phyloP scores from a whole-genome alignment of 441 rosid species.

The Pelargonium australe region DNA sequence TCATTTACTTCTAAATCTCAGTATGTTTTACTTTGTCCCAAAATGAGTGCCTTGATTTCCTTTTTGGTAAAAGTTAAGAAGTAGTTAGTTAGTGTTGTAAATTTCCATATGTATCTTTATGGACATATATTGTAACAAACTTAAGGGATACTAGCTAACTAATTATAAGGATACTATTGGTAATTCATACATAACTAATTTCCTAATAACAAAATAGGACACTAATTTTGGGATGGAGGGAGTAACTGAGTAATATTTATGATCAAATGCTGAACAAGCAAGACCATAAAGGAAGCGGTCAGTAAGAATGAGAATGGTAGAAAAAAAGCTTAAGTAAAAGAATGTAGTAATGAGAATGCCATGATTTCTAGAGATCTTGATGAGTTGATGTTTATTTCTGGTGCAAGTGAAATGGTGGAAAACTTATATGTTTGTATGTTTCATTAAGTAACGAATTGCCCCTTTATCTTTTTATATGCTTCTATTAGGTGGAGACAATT shows the following conservation, averaged over 20 bases:
- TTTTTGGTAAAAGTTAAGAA: too few relatives aligned
- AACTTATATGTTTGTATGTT: not conserved
- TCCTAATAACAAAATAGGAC: too few relatives aligned
- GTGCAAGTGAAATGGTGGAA: not conserved
- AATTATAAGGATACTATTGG: too few relatives aligned
- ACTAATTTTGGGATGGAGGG: too few relatives aligned
- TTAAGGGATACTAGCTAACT: too few relatives aligned
- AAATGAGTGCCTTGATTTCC: too few relatives aligned
- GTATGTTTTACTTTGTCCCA: not conserved
- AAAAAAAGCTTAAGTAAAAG: not conserved
- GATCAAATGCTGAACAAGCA: not conserved
- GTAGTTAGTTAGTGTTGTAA: too few relatives aligned
- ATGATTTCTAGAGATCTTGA: not conserved
- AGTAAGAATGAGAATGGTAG: not conserved
- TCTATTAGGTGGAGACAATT: constrained; percentile 73
- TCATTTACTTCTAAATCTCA: not conserved
- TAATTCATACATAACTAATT: too few relatives aligned
- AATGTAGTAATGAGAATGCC: not conserved
- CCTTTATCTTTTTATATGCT: not conserved
- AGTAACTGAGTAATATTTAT: too few relatives aligned
- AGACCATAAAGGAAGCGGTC: not conserved
- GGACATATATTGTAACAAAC: too few relatives aligned
- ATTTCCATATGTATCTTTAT: too few relatives aligned
- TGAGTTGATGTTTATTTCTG: not conserved
- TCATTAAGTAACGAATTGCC: not conserved